These are phyloP conservation scores for Podaxis pistillaris DNA, from an alignment of 768 basidiomycete genomes.

Conservation along the genomic window DNA sequence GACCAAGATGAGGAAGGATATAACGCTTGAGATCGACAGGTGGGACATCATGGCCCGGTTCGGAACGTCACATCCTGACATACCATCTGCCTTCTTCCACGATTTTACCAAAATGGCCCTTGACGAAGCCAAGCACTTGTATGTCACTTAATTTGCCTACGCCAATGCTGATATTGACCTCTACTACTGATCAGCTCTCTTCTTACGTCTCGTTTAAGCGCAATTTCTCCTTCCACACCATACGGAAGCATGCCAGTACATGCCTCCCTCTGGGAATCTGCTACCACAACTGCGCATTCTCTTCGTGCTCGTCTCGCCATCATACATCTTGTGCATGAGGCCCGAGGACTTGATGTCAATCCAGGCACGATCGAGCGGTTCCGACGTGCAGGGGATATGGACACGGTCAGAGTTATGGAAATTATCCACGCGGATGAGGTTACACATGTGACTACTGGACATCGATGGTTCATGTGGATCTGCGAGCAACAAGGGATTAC, in stretches of 20 bases:
- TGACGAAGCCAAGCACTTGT: constrained; percentile 87
- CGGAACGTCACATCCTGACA: constrained; percentile 52
- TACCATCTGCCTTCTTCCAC: constrained; percentile 75
- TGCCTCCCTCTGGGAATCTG: constrained; percentile 79
- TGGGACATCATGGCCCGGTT: constrained; percentile 87
- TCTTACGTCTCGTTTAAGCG: constrained; percentile 57
- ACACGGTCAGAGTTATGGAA: constrained; percentile 67
- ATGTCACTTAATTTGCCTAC: constrained; percentile 11
- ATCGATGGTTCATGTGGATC: constrained; percentile 81
- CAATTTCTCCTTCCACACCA: constrained; percentile 60
- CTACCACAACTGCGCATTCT: constrained; percentile 61
- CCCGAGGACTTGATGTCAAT: constrained; percentile 81
- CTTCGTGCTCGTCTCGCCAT: constrained; percentile 74
- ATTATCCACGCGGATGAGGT: constrained; percentile 82
- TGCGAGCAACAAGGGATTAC: constrained; percentile 39
- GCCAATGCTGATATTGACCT: not conserved
- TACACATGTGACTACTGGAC: constrained; percentile 78
- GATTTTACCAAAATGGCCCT: constrained; percentile 85
- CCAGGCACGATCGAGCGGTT: constrained; percentile 77
- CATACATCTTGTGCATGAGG: constrained; percentile 85
- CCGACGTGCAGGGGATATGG: constrained; percentile 59
- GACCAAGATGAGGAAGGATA: not conserved
- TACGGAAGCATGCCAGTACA: constrained; percentile 78
- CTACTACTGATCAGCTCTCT: constrained; percentile 38
- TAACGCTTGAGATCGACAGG: constrained; percentile 28